Conservation (phyloP, 495 filamentous ascomycete genomes). For the Talaromyces thailandensis region DNA sequence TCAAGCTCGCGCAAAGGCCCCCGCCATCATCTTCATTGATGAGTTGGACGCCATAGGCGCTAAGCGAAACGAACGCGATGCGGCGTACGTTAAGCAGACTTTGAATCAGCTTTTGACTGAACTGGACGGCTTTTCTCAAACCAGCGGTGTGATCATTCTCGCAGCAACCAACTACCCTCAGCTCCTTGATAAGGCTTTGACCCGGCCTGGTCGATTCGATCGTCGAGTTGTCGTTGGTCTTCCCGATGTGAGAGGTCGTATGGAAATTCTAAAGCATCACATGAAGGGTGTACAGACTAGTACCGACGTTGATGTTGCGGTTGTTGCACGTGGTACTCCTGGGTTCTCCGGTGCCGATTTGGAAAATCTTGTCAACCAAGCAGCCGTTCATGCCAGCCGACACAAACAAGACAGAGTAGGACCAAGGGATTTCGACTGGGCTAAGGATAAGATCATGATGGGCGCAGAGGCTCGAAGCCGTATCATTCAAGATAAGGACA, state of each 20-base stretch:
- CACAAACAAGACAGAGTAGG: constrained; percentile 62
- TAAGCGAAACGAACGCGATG: constrained; percentile 86
- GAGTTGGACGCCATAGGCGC: constrained; percentile 95
- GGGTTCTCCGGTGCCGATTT: constrained; percentile 93
- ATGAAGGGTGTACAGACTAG: constrained; percentile 75
- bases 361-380: constrained; percentile 94
- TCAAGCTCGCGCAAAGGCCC: constrained; percentile 78
- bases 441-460: constrained; percentile 97
- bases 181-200: constrained; percentile 87
- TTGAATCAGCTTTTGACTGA: constrained; percentile 98
- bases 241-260: constrained; percentile 89
- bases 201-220: constrained; percentile 91
- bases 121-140: constrained; percentile 92
- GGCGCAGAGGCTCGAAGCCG: constrained; percentile 82
- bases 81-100: constrained; percentile 94
- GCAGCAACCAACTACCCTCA: constrained; percentile 95
- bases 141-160: constrained; percentile 87
- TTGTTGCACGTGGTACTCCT: constrained; percentile 76
- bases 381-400: constrained; percentile 83
- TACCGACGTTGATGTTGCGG: constrained; percentile 68
- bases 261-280: constrained; percentile 87
- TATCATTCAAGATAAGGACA: constrained; percentile 82
- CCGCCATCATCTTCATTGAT: constrained; percentile 97
- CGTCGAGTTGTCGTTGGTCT: constrained; percentile 80
- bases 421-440: constrained; percentile 86